Evolutionary conservation across 345 rosid genomes (phyloP), one percentile per base, ranked within the genome.

Genomic region (Luvunga scandens): DNA sequence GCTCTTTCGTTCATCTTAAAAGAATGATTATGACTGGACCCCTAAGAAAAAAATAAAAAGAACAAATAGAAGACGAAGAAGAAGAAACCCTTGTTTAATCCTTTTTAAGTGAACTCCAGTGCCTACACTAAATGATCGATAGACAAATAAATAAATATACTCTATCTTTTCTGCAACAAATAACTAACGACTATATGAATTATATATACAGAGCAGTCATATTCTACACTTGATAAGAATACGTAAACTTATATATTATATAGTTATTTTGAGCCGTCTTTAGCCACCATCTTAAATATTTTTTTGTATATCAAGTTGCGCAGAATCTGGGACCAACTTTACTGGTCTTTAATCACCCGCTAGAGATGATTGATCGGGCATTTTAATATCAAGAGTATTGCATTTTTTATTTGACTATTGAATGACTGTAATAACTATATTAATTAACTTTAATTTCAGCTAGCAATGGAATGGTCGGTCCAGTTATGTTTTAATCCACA

Each of bases 1-100:
- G 78, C 78, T 48, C 78, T 50, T 48, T 30, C 62, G 50, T 6
- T 64, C 65, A 64, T 75, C 71, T 48, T 2, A 2, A 45, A 55
- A 5, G 28, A n/a, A 56, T 72, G 48, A 33, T 72, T 72, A 55
- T 55, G 24, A 71, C 56, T 12, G 21, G 59, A 69, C 19, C 30
- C 57, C 14, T 12, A 39, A 69, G 2, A n/a, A n/a, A 25, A 28
- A 63, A 30, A 16, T 18, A 18, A 14, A 28, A 63, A 28, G 19
- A 45, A 45, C 50, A 16, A 28, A 62, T 5, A 62, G 34, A 61
- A 10, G 22, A 13, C 13, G 21, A 36, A 63, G 36, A 30, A 63
- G 22, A 63, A 63, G 36, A 63, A 63, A 14, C 31, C 36, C 4
- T 21, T 2, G 7, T 53, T 16, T 19, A 53, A 53, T 53, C 22